These are phyloP conservation scores for Colletotrichum sp. DNA, from an alignment of 2,329 filamentous ascomycete genomes.

Conservation along the genomic window DNA sequence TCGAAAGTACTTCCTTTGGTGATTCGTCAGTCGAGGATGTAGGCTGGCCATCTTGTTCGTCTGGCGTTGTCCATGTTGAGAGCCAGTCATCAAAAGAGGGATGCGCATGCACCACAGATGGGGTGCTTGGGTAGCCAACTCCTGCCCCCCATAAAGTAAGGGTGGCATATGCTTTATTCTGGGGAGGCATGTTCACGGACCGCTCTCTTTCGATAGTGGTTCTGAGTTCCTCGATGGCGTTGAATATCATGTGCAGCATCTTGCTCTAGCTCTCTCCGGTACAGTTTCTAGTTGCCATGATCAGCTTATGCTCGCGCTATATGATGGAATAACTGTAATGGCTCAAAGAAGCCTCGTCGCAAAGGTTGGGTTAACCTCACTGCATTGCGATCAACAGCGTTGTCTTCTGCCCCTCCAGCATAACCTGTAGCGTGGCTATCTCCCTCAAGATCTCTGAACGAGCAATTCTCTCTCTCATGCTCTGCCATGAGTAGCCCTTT, in stretches of 20 bases:
- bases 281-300: neutral
- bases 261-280: neutral
- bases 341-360: neutral
- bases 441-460: neutral
- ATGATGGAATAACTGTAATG: neutral
- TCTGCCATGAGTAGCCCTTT: neutral
- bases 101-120: neutral
- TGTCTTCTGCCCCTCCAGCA: neutral
- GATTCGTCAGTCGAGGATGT: neutral
- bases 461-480: neutral
- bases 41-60: neutral
- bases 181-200: neutral
- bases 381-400: neutral
- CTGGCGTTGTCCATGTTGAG: neutral
- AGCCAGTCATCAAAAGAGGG: neutral
- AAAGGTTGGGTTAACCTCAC: neutral
- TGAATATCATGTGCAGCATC: neutral
- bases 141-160: too few species aligned
- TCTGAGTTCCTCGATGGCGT: neutral
- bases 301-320: neutral
- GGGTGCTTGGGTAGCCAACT: too few species aligned
- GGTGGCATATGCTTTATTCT: too few species aligned
- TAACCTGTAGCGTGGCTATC: neutral
- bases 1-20: neutral
- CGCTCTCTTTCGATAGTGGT: neutral